Base-by-base conservation (phyloP, 1,284 basidiomycete genomes). In the Vanrija pseudolonga region DNA sequence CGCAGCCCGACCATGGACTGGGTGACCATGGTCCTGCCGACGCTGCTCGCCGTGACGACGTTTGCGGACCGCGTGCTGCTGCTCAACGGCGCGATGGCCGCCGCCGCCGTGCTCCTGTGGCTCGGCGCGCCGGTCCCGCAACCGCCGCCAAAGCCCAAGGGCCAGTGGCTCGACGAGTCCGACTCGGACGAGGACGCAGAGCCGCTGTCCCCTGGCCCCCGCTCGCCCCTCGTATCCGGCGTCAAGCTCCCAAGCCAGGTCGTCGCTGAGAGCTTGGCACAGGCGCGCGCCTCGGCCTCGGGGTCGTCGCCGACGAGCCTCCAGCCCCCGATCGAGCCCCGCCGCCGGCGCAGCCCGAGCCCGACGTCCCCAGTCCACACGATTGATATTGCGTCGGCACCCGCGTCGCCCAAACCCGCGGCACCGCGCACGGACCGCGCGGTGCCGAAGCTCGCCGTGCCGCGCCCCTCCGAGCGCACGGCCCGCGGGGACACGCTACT, bases 1-100 rank as follows among this genome's bases (percentile, higher is more conserved):
- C 46, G 51, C n/a, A 40, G 47, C 26, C 54, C 57, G 51, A 37
- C 80, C 1, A 42, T 80, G 19, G 86, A 92, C 72, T 90, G 84
- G 77, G 42, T 78, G 3, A 69, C 88, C 3, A 82, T 93, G 11
- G 81, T 87, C 20, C 56, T 89, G 0, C 93, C 93, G 0, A 79
- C 94, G 9, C 79, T 94, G 1, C 78, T 92, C 3, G 86, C 84
- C 1, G 83, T 94, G 72, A 96, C 93, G 0, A 51, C 87, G 23
- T 85, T 87, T 60, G 85, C 90, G 6, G 36, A 37, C 11, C 74
- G 77, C 6, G 85, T 90, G 0, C 58, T 78, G 0, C 47, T 78
- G 1, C 79, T 92, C 42, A 83, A 82, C 41, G 43, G 80, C 0
- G 54, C 81, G 2, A 69, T 91, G 2, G 38, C 44, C 2, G 36